Conservation (phyloP, 495 filamentous ascomycete genomes). For the Aspergillus sclerotioniger region DNA sequence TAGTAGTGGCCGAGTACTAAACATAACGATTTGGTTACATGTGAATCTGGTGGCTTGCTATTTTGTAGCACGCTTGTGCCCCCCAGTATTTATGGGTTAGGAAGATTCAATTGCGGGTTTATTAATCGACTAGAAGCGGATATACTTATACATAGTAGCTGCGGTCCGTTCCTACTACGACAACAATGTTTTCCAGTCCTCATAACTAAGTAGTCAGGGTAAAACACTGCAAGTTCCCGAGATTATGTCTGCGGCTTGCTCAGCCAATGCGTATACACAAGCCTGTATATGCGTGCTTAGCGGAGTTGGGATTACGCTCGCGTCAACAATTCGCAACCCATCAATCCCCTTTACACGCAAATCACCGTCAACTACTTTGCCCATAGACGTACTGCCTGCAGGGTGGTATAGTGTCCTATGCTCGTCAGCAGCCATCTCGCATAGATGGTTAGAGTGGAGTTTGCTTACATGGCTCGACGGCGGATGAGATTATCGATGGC, state of each 20-base stretch:
- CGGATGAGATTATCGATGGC: not conserved
- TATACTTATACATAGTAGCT: no score
- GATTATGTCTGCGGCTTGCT: slow-evolving; percentile 53
- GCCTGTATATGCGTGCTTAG: slow-evolving; percentile 52
- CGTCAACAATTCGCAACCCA: slow-evolving; percentile 53
- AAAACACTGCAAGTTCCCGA: slow-evolving; percentile 2
- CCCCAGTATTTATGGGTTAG: no score
- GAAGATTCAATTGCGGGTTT: no score
- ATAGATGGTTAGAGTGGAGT: not conserved
- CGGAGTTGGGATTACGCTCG: slow-evolving; percentile 52
- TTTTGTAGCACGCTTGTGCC: no score
- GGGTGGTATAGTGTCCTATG: slow-evolving; percentile 1
- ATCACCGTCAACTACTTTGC: slow-evolving; percentile 44
- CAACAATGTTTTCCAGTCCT: no score
- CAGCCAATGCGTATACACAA: slow-evolving; percentile 53
- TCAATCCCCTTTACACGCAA: slow-evolving; percentile 49
- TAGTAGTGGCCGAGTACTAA: no score
- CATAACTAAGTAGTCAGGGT: no score
- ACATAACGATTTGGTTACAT: no score
- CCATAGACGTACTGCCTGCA: not conserved
- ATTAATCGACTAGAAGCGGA: no score
- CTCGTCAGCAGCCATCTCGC: not conserved
- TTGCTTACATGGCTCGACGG: slow-evolving; percentile 1
- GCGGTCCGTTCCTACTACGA: no score
- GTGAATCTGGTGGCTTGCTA: no score